Conservation (phyloP, 768 basidiomycete genomes). For the Rhodotorula toruloides region DNA sequence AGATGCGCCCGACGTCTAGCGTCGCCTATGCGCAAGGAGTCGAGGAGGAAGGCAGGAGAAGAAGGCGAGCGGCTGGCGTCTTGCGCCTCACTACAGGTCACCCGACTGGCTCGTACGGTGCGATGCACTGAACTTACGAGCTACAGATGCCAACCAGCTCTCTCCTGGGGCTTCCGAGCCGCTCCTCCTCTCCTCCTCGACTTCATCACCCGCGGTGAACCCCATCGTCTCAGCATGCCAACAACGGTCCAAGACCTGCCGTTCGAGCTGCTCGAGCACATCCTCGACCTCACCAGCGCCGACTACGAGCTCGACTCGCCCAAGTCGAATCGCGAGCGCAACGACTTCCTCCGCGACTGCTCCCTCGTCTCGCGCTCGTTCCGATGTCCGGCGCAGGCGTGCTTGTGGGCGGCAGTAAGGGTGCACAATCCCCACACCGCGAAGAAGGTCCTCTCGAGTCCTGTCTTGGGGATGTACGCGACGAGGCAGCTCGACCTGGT, state of each 20-base stretch:
- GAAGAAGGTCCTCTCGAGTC: background rate
- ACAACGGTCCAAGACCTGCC: slow-evolving; percentile 9
- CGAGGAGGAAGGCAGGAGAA: too few relatives aligned
- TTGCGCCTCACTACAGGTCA: too few relatives aligned
- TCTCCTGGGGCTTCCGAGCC: too few relatives aligned
- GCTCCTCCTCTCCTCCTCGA: too few relatives aligned
- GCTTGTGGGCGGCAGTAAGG: slow-evolving; percentile 3
- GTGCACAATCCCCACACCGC: background rate
- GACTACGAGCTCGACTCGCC: slow-evolving; percentile 4
- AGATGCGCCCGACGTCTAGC: too few relatives aligned
- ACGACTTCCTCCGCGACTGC: background rate
- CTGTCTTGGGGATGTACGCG: background rate
- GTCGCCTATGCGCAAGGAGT: too few relatives aligned
- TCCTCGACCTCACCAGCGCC: slow-evolving; percentile 9
- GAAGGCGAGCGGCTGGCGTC: too few relatives aligned
- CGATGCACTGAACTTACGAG: too few relatives aligned
- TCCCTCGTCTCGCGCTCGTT: slow-evolving; percentile 5
- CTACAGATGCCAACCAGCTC: too few relatives aligned
- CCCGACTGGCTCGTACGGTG: too few relatives aligned
- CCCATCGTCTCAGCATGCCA: background rate
- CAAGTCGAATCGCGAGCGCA: background rate
- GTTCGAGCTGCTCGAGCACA: slow-evolving; percentile 20
- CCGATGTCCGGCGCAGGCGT: slow-evolving; percentile 15
- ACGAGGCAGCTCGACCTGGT: slow-evolving; percentile 5
- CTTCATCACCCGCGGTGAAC: too few relatives aligned